Conservation (phyloP, 345 rosid genomes). For the Zanthoxylum bungeanum region DNA sequence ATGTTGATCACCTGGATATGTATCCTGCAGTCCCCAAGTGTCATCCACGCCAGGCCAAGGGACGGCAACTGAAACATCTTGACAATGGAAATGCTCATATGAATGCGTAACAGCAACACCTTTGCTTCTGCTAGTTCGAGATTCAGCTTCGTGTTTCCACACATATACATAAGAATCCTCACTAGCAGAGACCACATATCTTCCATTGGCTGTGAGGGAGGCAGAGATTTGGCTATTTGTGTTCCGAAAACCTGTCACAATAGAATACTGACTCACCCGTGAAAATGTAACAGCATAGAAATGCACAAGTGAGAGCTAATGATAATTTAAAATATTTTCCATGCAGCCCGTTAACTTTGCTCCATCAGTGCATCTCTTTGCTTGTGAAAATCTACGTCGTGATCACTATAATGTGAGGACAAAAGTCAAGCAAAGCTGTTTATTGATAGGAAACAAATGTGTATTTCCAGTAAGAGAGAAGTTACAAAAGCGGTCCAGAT, state of each 20-base stretch:
- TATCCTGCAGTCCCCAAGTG: slow-evolving; percentile 44
- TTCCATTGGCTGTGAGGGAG: slow-evolving; percentile 72
- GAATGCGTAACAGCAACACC: slow-evolving; percentile 62
- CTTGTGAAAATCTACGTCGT: too few species aligned
- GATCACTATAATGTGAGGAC: too few species aligned
- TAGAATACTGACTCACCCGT: slow-evolving; percentile 6
- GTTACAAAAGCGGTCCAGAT: too few species aligned
- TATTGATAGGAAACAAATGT: neutral
- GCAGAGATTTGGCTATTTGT: slow-evolving; percentile 90
- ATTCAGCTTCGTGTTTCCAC: slow-evolving; percentile 86
- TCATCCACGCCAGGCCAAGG: slow-evolving; percentile 87
- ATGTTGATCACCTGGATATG: too few species aligned
- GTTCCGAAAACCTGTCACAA: slow-evolving; percentile 79
- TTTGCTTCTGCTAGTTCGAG: slow-evolving; percentile 71
- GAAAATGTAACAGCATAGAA: slow-evolving; percentile 14
- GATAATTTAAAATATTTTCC: neutral
- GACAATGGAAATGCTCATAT: slow-evolving; percentile 86
- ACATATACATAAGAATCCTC: slow-evolving; percentile 94
- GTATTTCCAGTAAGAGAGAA: too few species aligned
- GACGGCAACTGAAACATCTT: slow-evolving; percentile 79
- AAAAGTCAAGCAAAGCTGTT: too few species aligned
- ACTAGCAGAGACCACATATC: slow-evolving; percentile 84
- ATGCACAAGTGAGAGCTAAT: neutral
- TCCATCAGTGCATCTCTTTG: neutral
- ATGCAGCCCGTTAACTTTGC: neutral